phyloP scores from a whole-genome alignment of 345 rosid species.

The Citrus glauca region DNA sequence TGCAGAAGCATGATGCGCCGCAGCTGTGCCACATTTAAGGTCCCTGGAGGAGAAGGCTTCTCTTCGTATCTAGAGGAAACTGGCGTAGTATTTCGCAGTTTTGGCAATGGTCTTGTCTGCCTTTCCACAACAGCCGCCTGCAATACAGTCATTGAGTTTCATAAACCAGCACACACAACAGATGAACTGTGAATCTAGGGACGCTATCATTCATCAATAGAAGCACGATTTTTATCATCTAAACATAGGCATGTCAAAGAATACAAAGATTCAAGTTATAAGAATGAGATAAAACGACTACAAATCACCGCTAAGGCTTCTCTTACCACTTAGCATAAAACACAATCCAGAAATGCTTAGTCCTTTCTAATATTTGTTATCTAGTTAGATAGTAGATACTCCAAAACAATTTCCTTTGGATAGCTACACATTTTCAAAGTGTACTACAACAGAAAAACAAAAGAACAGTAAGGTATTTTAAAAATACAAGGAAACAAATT shows the following conservation, averaged over 20 bases:
- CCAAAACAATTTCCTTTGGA: background rate
- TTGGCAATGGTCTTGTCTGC: slow-evolving; percentile 71
- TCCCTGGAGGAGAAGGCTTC: slow-evolving; percentile 58
- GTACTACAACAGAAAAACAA: background rate
- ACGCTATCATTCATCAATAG: background rate
- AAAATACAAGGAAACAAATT: background rate
- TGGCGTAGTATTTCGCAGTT: slow-evolving; percentile 63
- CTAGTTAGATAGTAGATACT: background rate
- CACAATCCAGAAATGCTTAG: background rate
- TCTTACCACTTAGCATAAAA: background rate
- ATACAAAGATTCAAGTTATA: background rate
- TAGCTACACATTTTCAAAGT: background rate
- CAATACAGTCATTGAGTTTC: background rate
- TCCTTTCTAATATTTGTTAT: background rate
- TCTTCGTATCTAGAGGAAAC: slow-evolving; percentile 64
- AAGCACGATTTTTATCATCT: background rate
- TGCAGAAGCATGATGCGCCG: slow-evolving; percentile 67
- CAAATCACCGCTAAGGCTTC: background rate
- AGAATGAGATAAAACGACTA: background rate
- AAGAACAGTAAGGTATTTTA: background rate
- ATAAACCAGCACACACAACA: background rate
- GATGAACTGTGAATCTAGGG: background rate
- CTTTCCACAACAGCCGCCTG: slow-evolving; percentile 75
- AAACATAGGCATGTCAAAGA: background rate
- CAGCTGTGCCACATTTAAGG: slow-evolving; percentile 69